These are phyloP conservation scores for Camellia japonica DNA, from an alignment of 148 eudicot genomes.

Conservation along the genomic window DNA sequence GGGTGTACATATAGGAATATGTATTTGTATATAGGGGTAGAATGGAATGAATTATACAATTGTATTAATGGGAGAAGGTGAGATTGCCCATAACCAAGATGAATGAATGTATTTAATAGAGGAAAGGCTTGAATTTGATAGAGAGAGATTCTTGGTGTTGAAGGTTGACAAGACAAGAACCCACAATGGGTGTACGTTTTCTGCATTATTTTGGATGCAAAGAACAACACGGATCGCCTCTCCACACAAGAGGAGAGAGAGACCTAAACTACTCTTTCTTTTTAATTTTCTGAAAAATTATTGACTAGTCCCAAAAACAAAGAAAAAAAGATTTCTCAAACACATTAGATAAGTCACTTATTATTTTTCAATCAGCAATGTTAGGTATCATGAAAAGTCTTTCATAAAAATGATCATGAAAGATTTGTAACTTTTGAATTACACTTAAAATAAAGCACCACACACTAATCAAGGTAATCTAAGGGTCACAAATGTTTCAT, in stretches of 20 bases:
- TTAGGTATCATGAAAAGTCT: too few species aligned
- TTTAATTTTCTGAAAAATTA: too few species aligned
- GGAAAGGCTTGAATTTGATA: background rate
- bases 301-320: too few species aligned
- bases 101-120: background rate
- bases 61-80: slow-evolving; percentile 1
- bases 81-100: background rate
- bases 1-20: background rate
- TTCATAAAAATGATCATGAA: too few species aligned
- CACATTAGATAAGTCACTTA: too few species aligned
- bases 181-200: background rate
- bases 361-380: too few species aligned
- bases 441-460: too few species aligned
- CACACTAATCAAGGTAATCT: too few species aligned
- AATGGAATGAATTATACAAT: background rate
- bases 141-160: slow-evolving; percentile 8
- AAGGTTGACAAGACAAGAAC: slow-evolving; percentile 1
- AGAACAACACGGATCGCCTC: too few species aligned
- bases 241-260: background rate
- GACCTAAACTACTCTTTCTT: background rate
- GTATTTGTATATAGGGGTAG: background rate
- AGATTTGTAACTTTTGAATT: too few species aligned
- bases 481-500: too few species aligned
- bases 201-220: background rate
- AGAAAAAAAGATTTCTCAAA: too few species aligned